A percentile compares a stretch with the other conserved stretches of the same genome.
phyloP scores from a whole-genome alignment of 805 yeast genomes.

The Citeromyces matritensis region DNA sequence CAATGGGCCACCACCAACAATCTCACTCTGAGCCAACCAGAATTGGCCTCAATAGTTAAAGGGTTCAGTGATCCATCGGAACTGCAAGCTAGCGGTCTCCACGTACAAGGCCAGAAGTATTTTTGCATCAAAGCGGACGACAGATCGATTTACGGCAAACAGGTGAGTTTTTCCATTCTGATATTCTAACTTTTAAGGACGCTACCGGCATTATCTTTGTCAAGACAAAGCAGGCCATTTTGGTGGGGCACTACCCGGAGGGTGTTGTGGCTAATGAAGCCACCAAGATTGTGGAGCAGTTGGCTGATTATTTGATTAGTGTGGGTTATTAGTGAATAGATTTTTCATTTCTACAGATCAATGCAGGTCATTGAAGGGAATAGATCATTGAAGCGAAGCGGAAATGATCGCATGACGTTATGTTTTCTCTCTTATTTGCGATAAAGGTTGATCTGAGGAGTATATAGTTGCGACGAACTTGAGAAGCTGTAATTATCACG shows the following conservation, averaged over 20 bases:
- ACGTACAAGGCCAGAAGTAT: conserved; percentile 74
- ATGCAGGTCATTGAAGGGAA: too few species aligned
- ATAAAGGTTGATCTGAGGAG: too few species aligned
- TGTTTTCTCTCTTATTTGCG: too few species aligned
- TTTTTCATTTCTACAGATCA: conserved; percentile 1
- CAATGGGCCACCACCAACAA: conserved; percentile 81
- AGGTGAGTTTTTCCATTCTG: conserved; percentile 9
- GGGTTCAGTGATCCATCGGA: conserved; percentile 73
- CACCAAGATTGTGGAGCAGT: conserved; percentile 82
- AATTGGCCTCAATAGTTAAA: conserved; percentile 55
- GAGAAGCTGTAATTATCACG: too few species aligned
- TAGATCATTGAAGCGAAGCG: too few species aligned
- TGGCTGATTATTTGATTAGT: conserved; percentile 88
- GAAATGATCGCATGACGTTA: too few species aligned
- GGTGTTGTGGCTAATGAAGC: conserved; percentile 93
- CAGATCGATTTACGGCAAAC: conserved; percentile 87
- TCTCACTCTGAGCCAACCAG: conserved; percentile 48
- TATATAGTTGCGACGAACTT: too few species aligned
- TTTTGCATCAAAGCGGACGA: conserved; percentile 82
- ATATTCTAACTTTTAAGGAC: conserved; percentile 23
- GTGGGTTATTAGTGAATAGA: conserved; percentile 49
- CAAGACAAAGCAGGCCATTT: conserved; percentile 84
- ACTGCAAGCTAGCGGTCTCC: conserved; percentile 79
- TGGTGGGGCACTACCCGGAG: conserved; percentile 88
- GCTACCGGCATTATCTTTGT: conserved; percentile 83